A percentile compares a stretch with the other conserved stretches of the same genome.
phyloP scores from a whole-genome alignment of 352 stramenopile species.

The Globisporangium echinulatum region DNA sequence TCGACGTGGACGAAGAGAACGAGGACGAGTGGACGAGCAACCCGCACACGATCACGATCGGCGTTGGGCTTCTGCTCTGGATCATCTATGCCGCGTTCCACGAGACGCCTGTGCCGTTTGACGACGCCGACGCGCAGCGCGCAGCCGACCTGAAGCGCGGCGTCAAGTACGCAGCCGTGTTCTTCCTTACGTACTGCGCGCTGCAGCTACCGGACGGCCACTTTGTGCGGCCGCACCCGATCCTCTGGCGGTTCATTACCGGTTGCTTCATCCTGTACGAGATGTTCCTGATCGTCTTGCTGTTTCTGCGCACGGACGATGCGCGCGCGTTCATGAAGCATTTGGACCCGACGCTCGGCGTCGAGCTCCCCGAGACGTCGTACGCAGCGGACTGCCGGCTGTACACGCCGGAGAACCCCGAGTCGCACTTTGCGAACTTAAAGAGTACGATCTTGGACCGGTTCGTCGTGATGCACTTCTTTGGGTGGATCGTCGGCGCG shows the following conservation, averaged over 20 bases:
- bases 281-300: slow-evolving; percentile 83
- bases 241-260: slow-evolving; percentile 88
- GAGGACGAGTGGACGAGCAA: slow-evolving; percentile 78
- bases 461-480: slow-evolving; percentile 89
- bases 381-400: slow-evolving; percentile 82
- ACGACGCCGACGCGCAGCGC: slow-evolving; percentile 34
- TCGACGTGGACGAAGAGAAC: slow-evolving; percentile 67
- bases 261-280: slow-evolving; percentile 91
- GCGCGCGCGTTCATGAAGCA: slow-evolving; percentile 80
- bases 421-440: slow-evolving; percentile 75
- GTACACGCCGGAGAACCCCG: slow-evolving; percentile 81
- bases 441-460: slow-evolving; percentile 78
- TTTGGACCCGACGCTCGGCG: slow-evolving; percentile 73
- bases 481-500: slow-evolving; percentile 85
- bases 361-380: slow-evolving; percentile 70
- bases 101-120: slow-evolving; percentile 24
- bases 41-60: slow-evolving; percentile 74
- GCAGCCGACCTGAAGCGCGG: slow-evolving; percentile 59
- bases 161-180: slow-evolving; percentile 68
- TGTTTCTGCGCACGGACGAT: slow-evolving; percentile 79
- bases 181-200: slow-evolving; percentile 86
- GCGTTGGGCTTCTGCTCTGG: slow-evolving; percentile 75
- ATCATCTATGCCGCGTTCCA: slow-evolving; percentile 85
- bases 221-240: slow-evolving; percentile 85
- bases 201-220: slow-evolving; percentile 84